Evolutionary conservation across 495 filamentous ascomycete species (phyloP).

Genomic region (Corynascus novoguineensis): DNA sequence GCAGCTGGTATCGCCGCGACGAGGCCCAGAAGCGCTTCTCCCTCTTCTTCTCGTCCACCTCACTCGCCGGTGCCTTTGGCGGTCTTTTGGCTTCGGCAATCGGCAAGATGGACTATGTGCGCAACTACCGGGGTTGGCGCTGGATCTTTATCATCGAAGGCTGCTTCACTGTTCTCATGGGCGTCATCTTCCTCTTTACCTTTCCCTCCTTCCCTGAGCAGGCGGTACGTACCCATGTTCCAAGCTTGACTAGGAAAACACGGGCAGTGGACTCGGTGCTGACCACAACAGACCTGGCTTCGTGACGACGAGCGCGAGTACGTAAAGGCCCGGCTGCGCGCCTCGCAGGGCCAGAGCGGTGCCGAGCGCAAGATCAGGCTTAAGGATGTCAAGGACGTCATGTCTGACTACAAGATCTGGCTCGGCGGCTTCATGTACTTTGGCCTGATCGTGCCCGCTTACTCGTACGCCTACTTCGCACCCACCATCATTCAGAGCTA

Average conservation of each 20-base stretch:
- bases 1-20: conserved; percentile 82
- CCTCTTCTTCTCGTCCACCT: conserved; percentile 79
- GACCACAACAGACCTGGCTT: conserved; percentile 46
- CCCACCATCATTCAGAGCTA: conserved; percentile 69
- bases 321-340: conserved; percentile 64
- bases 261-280: neutral
- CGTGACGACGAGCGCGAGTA: conserved; percentile 69
- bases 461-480: conserved; percentile 64
- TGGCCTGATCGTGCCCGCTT: conserved; percentile 81
- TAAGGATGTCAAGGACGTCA: conserved; percentile 60
- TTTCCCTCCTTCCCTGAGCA: conserved; percentile 63
- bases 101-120: conserved; percentile 68
- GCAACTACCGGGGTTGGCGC: conserved; percentile 75
- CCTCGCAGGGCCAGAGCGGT: conserved; percentile 67
- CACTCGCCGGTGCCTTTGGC: conserved; percentile 80
- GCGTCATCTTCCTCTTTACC: conserved; percentile 68
- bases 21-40: conserved; percentile 87
- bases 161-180: conserved; percentile 62
- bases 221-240: conserved; percentile 26
- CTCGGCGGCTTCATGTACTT: conserved; percentile 88
- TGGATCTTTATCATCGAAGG: conserved; percentile 81
- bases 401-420: conserved; percentile 68
- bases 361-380: conserved; percentile 58
- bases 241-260: neutral
- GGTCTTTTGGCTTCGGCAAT: conserved; percentile 79